phyloP scores from a whole-genome alignment of 768 basidiomycete species.

The Lentinula guzmanii region DNA sequence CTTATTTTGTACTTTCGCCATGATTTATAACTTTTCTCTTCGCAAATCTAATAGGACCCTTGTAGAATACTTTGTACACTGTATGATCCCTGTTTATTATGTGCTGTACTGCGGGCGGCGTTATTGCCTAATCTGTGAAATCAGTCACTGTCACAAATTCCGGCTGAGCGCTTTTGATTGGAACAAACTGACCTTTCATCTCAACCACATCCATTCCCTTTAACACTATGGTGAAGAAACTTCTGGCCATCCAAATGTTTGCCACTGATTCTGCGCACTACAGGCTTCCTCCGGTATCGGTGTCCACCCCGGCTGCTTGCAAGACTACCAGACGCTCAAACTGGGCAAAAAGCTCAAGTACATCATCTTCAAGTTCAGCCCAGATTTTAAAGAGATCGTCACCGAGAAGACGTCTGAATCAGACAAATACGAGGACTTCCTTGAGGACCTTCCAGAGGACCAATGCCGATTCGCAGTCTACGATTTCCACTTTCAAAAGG shows the following conservation, averaged over 20 bases:
- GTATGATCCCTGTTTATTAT: background rate
- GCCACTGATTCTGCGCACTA: background rate
- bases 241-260: too few relatives aligned
- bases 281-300: conserved; percentile 70
- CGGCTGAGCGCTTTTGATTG: background rate
- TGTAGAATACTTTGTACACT: background rate
- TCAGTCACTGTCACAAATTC: background rate
- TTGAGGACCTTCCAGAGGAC: conserved; percentile 62
- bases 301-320: conserved; percentile 53
- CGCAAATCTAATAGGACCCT: background rate
- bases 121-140: background rate
- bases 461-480: conserved; percentile 90
- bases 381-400: conserved; percentile 62
- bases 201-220: background rate
- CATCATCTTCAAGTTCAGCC: conserved; percentile 72
- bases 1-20: too few relatives aligned
- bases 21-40: background rate
- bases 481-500: conserved; percentile 80
- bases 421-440: conserved; percentile 64
- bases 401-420: conserved; percentile 58
- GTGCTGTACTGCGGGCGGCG: too few relatives aligned
- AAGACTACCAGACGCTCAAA: conserved; percentile 65
- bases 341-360: conserved; percentile 73
- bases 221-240: background rate
- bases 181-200: background rate